These are phyloP conservation scores for Hyphodiscus hymeniophilus DNA, from an alignment of 495 filamentous ascomycete genomes.

Conservation along the genomic window DNA sequence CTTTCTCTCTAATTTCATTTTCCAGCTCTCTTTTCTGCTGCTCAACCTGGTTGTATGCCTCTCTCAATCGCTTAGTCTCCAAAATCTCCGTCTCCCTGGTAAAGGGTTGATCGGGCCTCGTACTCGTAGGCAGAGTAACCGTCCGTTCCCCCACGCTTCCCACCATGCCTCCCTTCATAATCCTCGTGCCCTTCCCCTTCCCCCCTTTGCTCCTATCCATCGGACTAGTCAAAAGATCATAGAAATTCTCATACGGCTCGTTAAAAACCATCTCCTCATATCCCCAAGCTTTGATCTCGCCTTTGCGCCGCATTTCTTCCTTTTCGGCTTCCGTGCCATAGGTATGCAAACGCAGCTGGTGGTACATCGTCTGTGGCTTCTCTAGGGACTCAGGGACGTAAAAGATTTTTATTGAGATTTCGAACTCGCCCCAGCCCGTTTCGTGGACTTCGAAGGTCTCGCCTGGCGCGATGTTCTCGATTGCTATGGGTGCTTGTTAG, in stretches of 20 bases:
- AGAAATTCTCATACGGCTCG: conserved; percentile 87
- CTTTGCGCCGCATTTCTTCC: conserved; percentile 48
- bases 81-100: conserved; percentile 63
- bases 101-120: conserved; percentile 60
- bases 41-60: conserved; percentile 62
- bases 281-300: conserved; percentile 61
- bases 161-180: conserved; percentile 32
- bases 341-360: conserved; percentile 83
- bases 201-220: conserved; percentile 25
- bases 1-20: conserved; percentile 55
- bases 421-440: conserved; percentile 97
- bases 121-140: conserved; percentile 61
- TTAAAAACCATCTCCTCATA: conserved; percentile 95
- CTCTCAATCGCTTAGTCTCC: conserved; percentile 64
- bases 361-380: conserved; percentile 86
- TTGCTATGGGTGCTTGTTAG: conserved; percentile 16
- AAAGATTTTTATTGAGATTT: conserved; percentile 86
- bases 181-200: conserved; percentile 36
- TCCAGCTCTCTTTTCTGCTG: conserved; percentile 53
- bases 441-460: conserved; percentile 81
- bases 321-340: conserved; percentile 76
- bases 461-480: conserved; percentile 53
- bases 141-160: conserved; percentile 48
- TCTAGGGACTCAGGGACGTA: conserved; percentile 79
- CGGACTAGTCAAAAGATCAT: conserved; percentile 58